Evolutionary conservation across 805 yeast genomes (phyloP), one percentile per base, ranked within the genome.

Genomic region (Priceomyces carsonii): DNA sequence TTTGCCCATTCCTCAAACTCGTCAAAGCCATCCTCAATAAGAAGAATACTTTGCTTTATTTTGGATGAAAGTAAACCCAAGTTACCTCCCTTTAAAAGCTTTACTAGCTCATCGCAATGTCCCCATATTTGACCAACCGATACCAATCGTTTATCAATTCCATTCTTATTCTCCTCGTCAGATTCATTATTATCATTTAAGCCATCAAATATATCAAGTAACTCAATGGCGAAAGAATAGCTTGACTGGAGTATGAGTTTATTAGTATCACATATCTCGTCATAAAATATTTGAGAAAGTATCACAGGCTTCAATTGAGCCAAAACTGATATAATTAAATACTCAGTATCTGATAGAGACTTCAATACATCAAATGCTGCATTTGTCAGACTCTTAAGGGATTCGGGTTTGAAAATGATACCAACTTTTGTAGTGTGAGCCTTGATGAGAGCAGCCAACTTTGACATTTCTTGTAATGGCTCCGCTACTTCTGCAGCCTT

Each of bases 351-450:
- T 0, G 75, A 62, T 4, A 71, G 53, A 23, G 76, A 75, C 37
- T 66, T 68, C 5, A 77, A 43, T 17, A 80, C 76, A 8, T 58
- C 61, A 41, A 55, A 64, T 0, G 82, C 80, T 1, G 83, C 78
- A 32, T 63, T 65, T 0, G 59, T 51, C 15, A 68, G 60, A 14
- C 51, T 53, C 16, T 34, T 33, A 17, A 66, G 40, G 27, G 75
- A 69, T 1, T 80, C 79, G 2, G 85, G 80, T 47, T 77, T 79
- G 63, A 79, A 83, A 0, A 82, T 75, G 18, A 83, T 71, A 1
- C 89, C 90, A 5, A 85, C 64, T 53, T 86, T 86, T 2, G 95
- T 87, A 2, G 82, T 69, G 53, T 85, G 89, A 1, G 95, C 89
- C 55, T 72, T 80, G 6, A 82, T 66, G 25, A 87, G 61, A 38